Conservation (phyloP, 495 filamentous ascomycete genomes). For the Aspergillus bridgeri region DNA sequence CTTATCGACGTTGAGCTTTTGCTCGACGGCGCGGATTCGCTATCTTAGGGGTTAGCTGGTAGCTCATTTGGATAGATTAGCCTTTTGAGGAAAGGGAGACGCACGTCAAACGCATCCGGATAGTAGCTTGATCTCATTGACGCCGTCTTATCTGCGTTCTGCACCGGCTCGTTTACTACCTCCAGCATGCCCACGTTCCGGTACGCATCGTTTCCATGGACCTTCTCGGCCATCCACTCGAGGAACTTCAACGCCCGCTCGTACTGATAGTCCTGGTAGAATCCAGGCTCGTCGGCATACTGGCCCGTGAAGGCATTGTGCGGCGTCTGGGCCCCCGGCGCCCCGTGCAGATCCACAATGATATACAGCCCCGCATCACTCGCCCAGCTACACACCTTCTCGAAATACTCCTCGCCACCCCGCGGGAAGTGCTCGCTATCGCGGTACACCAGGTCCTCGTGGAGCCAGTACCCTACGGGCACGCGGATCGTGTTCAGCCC, state of each 20-base stretch:
- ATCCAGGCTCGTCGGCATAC: conserved; percentile 42
- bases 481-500: conserved; percentile 62
- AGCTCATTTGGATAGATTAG: not conserved
- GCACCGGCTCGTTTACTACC: conserved; percentile 58
- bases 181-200: conserved; percentile 58
- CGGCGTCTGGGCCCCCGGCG: conserved; percentile 53
- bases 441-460: conserved; percentile 52
- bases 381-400: conserved; percentile 54
- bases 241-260: conserved; percentile 56
- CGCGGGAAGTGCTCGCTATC: conserved; percentile 55
- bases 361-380: conserved; percentile 55
- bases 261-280: conserved; percentile 55
- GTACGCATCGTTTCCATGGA: conserved; percentile 50
- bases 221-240: conserved; percentile 54
- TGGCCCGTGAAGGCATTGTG: conserved; percentile 55
- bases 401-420: conserved; percentile 52
- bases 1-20: conserved; percentile 28
- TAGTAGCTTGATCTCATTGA: conserved; percentile 43
- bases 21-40: conserved; percentile 47
- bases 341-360: conserved; percentile 64
- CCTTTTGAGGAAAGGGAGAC: not conserved
- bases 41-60: conserved; percentile 2
- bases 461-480: conserved; percentile 62
- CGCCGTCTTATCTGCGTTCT: conserved; percentile 25
- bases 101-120: conserved; percentile 41